phyloP scores from a whole-genome alignment of 1,284 basidiomycete genomes.

The Marasmius fiardii region DNA sequence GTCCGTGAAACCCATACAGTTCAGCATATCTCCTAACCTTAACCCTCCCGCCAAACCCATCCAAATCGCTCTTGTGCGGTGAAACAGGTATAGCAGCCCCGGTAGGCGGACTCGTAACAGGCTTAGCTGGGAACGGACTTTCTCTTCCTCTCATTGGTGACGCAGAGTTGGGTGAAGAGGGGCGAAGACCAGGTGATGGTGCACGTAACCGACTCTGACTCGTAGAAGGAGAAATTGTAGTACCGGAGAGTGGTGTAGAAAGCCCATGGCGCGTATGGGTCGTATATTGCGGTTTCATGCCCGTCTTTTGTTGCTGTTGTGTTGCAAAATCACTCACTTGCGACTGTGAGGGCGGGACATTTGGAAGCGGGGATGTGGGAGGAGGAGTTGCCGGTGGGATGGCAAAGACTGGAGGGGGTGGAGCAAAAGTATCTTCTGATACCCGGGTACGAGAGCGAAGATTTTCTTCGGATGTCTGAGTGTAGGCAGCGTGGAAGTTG shows the following conservation, averaged over 20 bases:
- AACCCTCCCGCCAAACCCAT: conserved; percentile 9
- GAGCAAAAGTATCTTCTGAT: not conserved
- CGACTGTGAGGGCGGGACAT: conserved; percentile 2
- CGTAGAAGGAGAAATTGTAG: too few species aligned
- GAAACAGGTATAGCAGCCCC: not conserved
- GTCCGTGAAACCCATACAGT: conserved; percentile 7
- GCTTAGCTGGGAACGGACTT: conserved; percentile 10
- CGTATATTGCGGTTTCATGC: too few species aligned
- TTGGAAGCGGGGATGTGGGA: conserved; percentile 22
- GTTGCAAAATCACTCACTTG: not conserved
- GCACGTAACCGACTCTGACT: not conserved
- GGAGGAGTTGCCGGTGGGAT: conserved; percentile 12
- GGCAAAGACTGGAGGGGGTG: not conserved
- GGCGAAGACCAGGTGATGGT: not conserved
- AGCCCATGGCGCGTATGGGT: not conserved
- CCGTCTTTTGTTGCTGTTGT: not conserved
- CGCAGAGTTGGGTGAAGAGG: not conserved
- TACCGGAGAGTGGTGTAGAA: not conserved
- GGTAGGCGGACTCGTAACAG: not conserved
- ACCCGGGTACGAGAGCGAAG: conserved; percentile 19
- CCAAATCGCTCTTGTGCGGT: not conserved
- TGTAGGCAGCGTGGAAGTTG: not conserved
- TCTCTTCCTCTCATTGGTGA: conserved; percentile 5
- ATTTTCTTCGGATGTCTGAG: conserved; percentile 14
- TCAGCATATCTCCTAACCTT: conserved; percentile 12